Percentiles rank a stretch among this genome's conserved stretches.
Evolutionary conservation across 768 basidiomycete species (phyloP).

Genomic region (Phlebiopsis gigantea): DNA sequence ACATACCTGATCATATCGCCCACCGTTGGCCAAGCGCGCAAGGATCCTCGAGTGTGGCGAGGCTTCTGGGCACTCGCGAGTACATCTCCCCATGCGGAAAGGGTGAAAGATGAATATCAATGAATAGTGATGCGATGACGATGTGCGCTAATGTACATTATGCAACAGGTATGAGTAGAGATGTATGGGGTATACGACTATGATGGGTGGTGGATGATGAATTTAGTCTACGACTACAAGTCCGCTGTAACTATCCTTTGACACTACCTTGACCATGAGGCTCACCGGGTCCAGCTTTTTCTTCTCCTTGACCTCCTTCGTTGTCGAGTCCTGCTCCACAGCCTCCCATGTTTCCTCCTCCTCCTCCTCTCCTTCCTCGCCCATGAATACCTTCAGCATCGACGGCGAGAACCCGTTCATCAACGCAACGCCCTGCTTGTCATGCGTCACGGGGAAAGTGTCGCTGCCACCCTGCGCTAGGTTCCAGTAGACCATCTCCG

Average conservation of each 20-base stretch:
- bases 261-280: conserved; percentile 37
- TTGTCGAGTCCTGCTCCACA: conserved; percentile 23
- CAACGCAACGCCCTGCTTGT: conserved; percentile 58
- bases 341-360: conserved; percentile 18
- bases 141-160: too few relatives aligned
- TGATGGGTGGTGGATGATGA: not conserved
- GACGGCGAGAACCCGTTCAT: conserved; percentile 66
- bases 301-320: conserved; percentile 31
- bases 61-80: too few relatives aligned
- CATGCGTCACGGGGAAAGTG: conserved; percentile 46
- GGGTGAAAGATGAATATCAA: too few relatives aligned
- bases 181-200: not conserved
- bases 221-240: conserved; percentile 51
- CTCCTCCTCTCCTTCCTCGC: conserved; percentile 35
- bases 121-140: too few relatives aligned
- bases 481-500: conserved; percentile 74
- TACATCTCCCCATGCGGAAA: too few relatives aligned
- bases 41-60: too few relatives aligned
- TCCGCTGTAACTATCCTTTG: conserved; percentile 47
- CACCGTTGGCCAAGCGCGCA: too few relatives aligned
- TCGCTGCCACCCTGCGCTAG: conserved; percentile 28
- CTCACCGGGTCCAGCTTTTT: conserved; percentile 31
- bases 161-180: not conserved
- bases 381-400: conserved; percentile 71
- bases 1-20: too few relatives aligned